Conservation (phyloP, 345 rosid species). For the Syzygium oleosum region DNA sequence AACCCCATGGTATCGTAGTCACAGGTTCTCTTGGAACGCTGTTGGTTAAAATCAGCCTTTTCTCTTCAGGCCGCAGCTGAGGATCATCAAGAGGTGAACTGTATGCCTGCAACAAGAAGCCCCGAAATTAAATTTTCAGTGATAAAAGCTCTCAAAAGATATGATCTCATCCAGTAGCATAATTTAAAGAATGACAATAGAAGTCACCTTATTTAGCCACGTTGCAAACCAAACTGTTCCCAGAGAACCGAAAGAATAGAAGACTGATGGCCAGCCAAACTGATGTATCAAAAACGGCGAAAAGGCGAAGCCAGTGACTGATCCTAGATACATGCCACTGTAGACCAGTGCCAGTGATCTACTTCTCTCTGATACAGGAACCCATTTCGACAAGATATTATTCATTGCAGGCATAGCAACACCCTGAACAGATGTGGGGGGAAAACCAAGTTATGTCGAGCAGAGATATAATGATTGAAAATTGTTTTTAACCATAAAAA, state of each 20-base stretch:
- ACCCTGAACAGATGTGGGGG: slow-evolving; percentile 39
- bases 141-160: background rate
- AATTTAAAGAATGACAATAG: background rate
- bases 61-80: slow-evolving; percentile 59
- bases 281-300: slow-evolving; percentile 86
- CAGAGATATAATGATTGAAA: background rate
- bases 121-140: background rate
- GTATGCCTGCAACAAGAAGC: slow-evolving; percentile 43
- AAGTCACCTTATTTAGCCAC: slow-evolving; percentile 71
- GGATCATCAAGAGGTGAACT: slow-evolving; percentile 85
- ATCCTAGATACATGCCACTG: slow-evolving; percentile 96
- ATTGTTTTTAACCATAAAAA: background rate
- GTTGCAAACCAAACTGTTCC: slow-evolving; percentile 78
- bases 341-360: slow-evolving; percentile 86
- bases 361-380: slow-evolving; percentile 88
- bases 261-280: slow-evolving; percentile 94
- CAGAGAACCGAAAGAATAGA: slow-evolving; percentile 88
- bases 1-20: slow-evolving; percentile 74
- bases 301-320: slow-evolving; percentile 90
- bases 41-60: slow-evolving; percentile 45
- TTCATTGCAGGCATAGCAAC: slow-evolving; percentile 99
- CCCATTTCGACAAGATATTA: slow-evolving; percentile 88
- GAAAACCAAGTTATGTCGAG: background rate
- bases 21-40: slow-evolving; percentile 57
- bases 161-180: background rate